These are phyloP conservation scores for Fraxinus quadrangulata DNA, from an alignment of 257 asterid genomes.

Conservation along the genomic window DNA sequence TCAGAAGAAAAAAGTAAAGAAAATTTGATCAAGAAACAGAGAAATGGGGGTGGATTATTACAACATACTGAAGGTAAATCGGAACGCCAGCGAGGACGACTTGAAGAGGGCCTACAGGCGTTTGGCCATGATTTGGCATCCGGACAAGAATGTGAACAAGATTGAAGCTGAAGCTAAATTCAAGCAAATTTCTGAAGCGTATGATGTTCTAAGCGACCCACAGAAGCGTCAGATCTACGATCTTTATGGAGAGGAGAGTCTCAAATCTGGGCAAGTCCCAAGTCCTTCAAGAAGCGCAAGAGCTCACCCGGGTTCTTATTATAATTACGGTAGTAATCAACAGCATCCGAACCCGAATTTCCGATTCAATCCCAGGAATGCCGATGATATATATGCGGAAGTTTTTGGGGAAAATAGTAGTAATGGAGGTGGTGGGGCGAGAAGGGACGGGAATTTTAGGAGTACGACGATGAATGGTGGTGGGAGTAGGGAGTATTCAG, in stretches of 20 bases:
- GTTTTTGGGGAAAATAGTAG: slow-evolving; percentile 65
- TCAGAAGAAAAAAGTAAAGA: neutral
- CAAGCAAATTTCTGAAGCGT: slow-evolving; percentile 95
- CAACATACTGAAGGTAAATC: slow-evolving; percentile 92
- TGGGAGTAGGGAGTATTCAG: slow-evolving; percentile 37
- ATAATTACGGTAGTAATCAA: slow-evolving; percentile 29
- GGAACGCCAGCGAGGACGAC: slow-evolving; percentile 92
- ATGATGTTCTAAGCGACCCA: slow-evolving; percentile 96
- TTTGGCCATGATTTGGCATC: slow-evolving; percentile 98
- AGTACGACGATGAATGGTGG: slow-evolving; percentile 57
- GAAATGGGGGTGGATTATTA: slow-evolving; percentile 95
- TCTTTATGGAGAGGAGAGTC: slow-evolving; percentile 91
- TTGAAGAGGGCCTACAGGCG: slow-evolving; percentile 85
- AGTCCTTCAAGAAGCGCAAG: slow-evolving; percentile 60
- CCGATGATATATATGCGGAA: slow-evolving; percentile 89
- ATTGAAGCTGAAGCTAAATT: slow-evolving; percentile 88
- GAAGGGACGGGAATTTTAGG: slow-evolving; percentile 67
- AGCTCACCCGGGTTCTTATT: slow-evolving; percentile 9
- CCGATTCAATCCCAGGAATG: slow-evolving; percentile 84
- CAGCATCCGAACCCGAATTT: slow-evolving; percentile 83
- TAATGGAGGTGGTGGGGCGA: slow-evolving; percentile 35
- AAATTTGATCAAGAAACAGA: neutral
- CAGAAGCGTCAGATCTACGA: slow-evolving; percentile 99
- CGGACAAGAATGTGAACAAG: slow-evolving; percentile 83
- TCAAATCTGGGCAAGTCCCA: slow-evolving; percentile 83